Conservation (phyloP, 495 filamentous ascomycete genomes). For the Lophium mytilinum region DNA sequence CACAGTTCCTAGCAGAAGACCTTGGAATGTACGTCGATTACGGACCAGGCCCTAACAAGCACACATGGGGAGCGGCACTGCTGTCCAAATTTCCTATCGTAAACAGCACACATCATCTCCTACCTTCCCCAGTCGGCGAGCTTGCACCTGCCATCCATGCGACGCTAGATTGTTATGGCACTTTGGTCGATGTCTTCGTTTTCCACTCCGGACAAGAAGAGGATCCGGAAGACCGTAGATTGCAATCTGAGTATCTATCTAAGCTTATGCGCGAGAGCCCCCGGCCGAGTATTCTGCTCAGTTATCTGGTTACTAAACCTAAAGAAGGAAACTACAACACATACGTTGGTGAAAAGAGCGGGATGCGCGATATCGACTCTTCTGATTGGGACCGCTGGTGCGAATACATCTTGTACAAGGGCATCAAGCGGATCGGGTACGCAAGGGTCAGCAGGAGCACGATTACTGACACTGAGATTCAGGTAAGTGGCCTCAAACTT, state of each 20-base stretch:
- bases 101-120: conserved; percentile 91
- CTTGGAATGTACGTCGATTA: conserved; percentile 98
- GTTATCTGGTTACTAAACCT: conserved; percentile 87
- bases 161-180: conserved; percentile 86
- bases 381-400: conserved; percentile 98
- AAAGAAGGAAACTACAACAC: conserved; percentile 94
- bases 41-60: conserved; percentile 96
- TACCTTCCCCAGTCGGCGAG: conserved; percentile 89
- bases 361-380: conserved; percentile 93
- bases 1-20: conserved; percentile 91
- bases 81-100: conserved; percentile 97
- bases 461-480: conserved; percentile 96
- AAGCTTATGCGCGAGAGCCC: conserved; percentile 77
- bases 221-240: conserved; percentile 83
- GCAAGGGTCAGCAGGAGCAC: conserved; percentile 80
- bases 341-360: conserved; percentile 76
- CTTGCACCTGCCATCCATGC: conserved; percentile 94
- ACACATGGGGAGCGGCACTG: conserved; percentile 92
- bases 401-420: conserved; percentile 96
- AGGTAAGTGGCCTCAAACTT: conserved; percentile 42
- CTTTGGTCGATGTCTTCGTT: conserved; percentile 85
- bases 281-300: conserved; percentile 76
- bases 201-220: conserved; percentile 99
- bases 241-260: conserved; percentile 81
- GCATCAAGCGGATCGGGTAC: conserved; percentile 77